Conservation (phyloP, 192 early-diverging fungal species). For the Coemansia sp. region DNA sequence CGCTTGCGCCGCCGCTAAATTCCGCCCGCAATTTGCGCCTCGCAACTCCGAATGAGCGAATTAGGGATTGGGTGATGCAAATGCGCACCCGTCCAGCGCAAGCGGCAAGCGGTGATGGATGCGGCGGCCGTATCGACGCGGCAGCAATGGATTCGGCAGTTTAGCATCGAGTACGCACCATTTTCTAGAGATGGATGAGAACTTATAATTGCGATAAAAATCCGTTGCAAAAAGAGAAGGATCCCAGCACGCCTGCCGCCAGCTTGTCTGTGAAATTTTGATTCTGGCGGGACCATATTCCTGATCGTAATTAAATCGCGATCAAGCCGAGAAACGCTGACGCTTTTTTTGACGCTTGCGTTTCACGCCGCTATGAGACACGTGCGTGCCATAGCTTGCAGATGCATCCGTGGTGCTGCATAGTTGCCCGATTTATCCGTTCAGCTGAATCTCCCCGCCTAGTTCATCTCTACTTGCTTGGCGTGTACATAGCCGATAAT, state of each 20-base stretch:
- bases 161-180: not conserved
- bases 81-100: not conserved
- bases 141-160: not conserved
- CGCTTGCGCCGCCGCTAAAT: not conserved
- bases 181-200: conserved; percentile 13
- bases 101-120: not conserved
- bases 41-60: not conserved
- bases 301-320: too few species aligned
- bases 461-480: not conserved
- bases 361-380: not conserved
- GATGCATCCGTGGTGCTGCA: too few species aligned
- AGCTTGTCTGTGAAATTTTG: too few species aligned
- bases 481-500: not conserved
- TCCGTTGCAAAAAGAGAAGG: conserved; percentile 18
- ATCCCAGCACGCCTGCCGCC: not conserved
- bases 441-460: too few species aligned
- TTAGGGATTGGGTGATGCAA: not conserved
- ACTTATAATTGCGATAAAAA: conserved; percentile 5
- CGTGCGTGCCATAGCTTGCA: conserved; percentile 4
- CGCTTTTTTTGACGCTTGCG: not conserved
- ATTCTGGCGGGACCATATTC: too few species aligned
- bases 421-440: too few species aligned
- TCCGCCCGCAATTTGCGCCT: not conserved
- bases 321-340: not conserved
- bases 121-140: not conserved